Base-by-base conservation (phyloP, 108 stramenopile species). In the Parietichytrium sp. region DNA sequence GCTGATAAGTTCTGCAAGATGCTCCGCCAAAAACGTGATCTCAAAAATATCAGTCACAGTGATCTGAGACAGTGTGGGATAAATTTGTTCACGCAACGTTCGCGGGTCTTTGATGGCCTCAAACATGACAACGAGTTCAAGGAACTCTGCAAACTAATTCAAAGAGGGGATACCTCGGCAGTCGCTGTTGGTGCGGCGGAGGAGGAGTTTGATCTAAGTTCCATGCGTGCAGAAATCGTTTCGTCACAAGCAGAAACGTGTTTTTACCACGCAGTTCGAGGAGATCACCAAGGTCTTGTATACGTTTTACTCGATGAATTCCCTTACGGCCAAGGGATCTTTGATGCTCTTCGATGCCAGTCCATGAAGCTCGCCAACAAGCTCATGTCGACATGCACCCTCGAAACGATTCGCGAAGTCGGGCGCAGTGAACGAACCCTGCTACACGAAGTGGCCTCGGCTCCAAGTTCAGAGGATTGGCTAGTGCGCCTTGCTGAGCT, bases 241-340 rank as follows among this genome's bases (percentile, higher is more conserved):
- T n/a, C n/a, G n/a, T 23, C 52, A 29, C 52, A 15, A 53, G 52
- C 6, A 45, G 38, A 38, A 20, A 27, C 45, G 38, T 0, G 42
- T 72, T 13, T 72, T 72, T 72, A 42, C 38, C 61, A 72, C 20
- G 61, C 61, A 0, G 33, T 45, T 6, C n/a, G 20, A 7, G 12
- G 20, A 6, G 45, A 72, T 33, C 6, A 72, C 13, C 36, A 45
- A 42, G 61, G 61, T 10, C 61, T 72, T 16, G 61, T 42, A 0
- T 72, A 72, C 61, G 45, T 72, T 72, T 33, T 72, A n/a, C 61
- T 72, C n/a, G 20, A 33, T n/a, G 45, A 45, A 42, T n/a, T 72
- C 20, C 38, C 33, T 0, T 42, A 42, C 3, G 42, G 38, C 23
- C 33, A 38, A 15, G 61, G 38, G 23, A 72, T 27, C 6, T 33